These are phyloP conservation scores for Raddia guianensis DNA, from an alignment of 176 grass and related monocot species.

Conservation along the genomic window DNA sequence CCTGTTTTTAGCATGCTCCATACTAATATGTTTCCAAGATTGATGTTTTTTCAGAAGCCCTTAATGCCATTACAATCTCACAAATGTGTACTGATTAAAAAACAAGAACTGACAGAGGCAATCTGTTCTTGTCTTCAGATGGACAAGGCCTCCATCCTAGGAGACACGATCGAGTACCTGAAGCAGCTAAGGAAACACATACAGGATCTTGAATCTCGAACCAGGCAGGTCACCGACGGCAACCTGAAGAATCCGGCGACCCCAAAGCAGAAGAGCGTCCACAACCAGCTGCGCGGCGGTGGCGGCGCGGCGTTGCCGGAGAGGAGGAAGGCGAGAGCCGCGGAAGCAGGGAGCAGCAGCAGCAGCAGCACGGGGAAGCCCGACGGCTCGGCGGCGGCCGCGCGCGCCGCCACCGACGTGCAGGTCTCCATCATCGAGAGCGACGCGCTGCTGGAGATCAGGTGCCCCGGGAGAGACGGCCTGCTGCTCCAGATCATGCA, in stretches of 20 bases:
- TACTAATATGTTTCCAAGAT: not conserved
- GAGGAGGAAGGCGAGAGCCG: slow-evolving; percentile 30
- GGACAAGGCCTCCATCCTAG: slow-evolving; percentile 85
- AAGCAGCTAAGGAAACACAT: slow-evolving; percentile 71
- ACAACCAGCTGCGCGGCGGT: not conserved
- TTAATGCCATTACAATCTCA: not conserved
- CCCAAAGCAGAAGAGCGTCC: not conserved
- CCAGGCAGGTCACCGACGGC: slow-evolving; percentile 36
- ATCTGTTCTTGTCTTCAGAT: slow-evolving; percentile 47
- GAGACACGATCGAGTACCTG: slow-evolving; percentile 88
- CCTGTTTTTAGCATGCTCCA: not conserved
- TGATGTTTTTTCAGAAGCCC: not conserved
- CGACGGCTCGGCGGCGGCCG: not conserved
- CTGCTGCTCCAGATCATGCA: slow-evolving; percentile 70
- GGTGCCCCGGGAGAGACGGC: slow-evolving; percentile 60
- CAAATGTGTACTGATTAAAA: not conserved
- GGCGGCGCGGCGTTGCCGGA: not conserved
- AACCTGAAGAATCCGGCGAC: not conserved
- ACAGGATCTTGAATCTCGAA: slow-evolving; percentile 68
- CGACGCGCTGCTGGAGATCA: slow-evolving; percentile 72
- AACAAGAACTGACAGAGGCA: not conserved
- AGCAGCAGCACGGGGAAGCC: slow-evolving; percentile 18
- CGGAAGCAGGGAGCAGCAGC: slow-evolving; percentile 31
- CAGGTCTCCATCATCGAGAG: slow-evolving; percentile 72
- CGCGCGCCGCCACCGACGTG: slow-evolving; percentile 42